Percentiles rank a stretch among this genome's conserved stretches.
These are phyloP conservation scores for Solidago caesia DNA, from an alignment of 129 eudicot species.

Conservation along the genomic window DNA sequence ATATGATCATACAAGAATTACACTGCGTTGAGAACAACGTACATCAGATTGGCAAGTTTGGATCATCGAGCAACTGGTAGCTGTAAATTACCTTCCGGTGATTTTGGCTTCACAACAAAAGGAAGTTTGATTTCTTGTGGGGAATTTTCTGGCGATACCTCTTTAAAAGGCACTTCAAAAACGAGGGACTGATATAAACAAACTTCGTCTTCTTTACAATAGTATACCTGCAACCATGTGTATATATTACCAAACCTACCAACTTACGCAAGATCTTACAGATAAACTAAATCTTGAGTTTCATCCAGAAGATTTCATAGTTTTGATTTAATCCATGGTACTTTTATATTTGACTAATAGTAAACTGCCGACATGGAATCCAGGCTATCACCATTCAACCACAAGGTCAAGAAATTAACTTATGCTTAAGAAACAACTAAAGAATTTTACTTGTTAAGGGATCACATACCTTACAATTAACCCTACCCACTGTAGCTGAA, in stretches of 20 bases:
- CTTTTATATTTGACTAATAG: background rate
- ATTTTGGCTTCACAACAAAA: conserved; percentile 69
- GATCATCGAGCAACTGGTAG: conserved; percentile 45
- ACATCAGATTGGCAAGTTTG: conserved; percentile 15
- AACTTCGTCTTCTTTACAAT: conserved; percentile 95
- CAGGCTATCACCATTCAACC: background rate
- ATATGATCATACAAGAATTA: conserved; percentile 5
- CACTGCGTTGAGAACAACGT: background rate
- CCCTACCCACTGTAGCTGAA: conserved; percentile 60
- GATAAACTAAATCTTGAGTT: background rate
- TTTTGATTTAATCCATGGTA: background rate
- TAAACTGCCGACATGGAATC: background rate
- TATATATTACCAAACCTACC: conserved; percentile 2
- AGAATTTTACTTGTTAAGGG: conserved; percentile 3
- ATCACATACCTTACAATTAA: conserved; percentile 80
- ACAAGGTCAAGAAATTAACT: background rate
- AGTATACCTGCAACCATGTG: conserved; percentile 60
- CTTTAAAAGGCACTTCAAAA: conserved; percentile 80
- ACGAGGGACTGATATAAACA: conserved; percentile 77
- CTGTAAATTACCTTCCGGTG: conserved; percentile 43
- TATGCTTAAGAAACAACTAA: background rate
- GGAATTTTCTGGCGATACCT: conserved; percentile 43
- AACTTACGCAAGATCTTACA: background rate
- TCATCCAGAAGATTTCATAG: background rate
- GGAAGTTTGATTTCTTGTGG: conserved; percentile 63